Conservation (phyloP, 148 eudicot genomes). For the Camellia granthamiana region DNA sequence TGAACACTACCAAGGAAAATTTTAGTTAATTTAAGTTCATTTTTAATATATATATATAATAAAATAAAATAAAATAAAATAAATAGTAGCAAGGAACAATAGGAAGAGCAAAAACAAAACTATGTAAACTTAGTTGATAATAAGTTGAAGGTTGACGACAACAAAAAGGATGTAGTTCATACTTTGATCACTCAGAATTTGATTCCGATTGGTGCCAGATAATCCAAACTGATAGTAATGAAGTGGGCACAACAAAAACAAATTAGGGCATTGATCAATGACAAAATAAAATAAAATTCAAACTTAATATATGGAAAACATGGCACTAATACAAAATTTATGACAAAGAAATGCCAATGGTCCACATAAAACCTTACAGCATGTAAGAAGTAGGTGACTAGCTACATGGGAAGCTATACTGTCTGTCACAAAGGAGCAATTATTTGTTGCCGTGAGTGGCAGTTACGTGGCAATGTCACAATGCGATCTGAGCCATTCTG, state of each 20-base stretch:
- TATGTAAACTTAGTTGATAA: not conserved
- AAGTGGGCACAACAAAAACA: slow-evolving; percentile 15
- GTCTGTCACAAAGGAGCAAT: not conserved
- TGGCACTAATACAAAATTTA: not conserved
- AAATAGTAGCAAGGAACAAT: not conserved
- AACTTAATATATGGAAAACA: not conserved
- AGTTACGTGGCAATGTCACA: too few species aligned
- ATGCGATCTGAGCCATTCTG: too few species aligned
- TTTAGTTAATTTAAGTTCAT: not conserved
- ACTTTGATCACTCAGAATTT: slow-evolving; percentile 85
- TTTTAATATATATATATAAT: not conserved
- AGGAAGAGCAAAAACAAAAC: not conserved
- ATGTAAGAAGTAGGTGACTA: not conserved
- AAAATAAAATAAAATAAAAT: too few species aligned
- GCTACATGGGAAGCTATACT: not conserved
- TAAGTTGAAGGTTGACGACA: not conserved
- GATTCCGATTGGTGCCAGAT: slow-evolving; percentile 64
- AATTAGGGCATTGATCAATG: not conserved
- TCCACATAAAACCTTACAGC: not conserved
- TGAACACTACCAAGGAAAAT: slow-evolving; percentile 54
- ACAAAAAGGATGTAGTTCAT: slow-evolving; percentile 24
- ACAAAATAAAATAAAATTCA: not conserved
- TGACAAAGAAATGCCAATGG: not conserved
- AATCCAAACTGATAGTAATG: slow-evolving; percentile 51
- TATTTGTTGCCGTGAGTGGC: too few species aligned